A percentile compares a stretch with the other conserved stretches of the same genome.
phyloP scores from a whole-genome alignment of 805 yeast species.

The Yarrowia sp. region DNA sequence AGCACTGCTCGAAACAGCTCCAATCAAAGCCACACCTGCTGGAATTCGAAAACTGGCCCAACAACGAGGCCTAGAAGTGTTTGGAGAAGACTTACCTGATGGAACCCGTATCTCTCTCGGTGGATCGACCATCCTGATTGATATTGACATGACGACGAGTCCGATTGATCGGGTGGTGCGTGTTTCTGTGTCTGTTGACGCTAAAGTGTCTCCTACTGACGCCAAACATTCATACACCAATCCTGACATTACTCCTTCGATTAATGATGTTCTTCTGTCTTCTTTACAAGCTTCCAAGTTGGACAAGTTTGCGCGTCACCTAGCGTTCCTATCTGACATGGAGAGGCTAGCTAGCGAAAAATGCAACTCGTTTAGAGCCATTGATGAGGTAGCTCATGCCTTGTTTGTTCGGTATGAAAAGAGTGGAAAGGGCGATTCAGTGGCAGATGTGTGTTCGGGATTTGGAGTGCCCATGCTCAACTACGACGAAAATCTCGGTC shows the following conservation, averaged over 20 bases:
- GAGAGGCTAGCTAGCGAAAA: conserved; percentile 40
- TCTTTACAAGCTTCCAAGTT: conserved; percentile 38
- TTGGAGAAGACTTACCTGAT: conserved; percentile 38
- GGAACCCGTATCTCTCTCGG: conserved; percentile 42
- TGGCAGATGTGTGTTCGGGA: conserved; percentile 15
- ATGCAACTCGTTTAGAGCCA: conserved; percentile 40
- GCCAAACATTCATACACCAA: conserved; percentile 34
- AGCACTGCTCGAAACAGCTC: conserved; percentile 36
- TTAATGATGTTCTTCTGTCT: conserved; percentile 34
- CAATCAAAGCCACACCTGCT: conserved; percentile 40
- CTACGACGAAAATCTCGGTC: conserved; percentile 37
- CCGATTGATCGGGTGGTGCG: conserved; percentile 31
- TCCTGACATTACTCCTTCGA: conserved; percentile 31
- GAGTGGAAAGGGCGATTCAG: conserved; percentile 24
- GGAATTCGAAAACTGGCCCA: conserved; percentile 40
- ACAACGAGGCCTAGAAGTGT: conserved; percentile 39
- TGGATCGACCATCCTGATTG: conserved; percentile 42
- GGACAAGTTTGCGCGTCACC: conserved; percentile 37
- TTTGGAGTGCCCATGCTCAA: conserved; percentile 39
- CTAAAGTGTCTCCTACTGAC: conserved; percentile 31
- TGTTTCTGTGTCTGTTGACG: conserved; percentile 37
- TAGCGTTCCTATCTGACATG: conserved; percentile 39
- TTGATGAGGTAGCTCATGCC: conserved; percentile 39
- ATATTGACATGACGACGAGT: conserved; percentile 34
- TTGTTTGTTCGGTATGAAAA: conserved; percentile 28